Percentiles rank a stretch among this genome's conserved stretches.
These are phyloP conservation scores for Juglanconis juglandina DNA, from an alignment of 2,329 filamentous ascomycete species.

Conservation along the genomic window DNA sequence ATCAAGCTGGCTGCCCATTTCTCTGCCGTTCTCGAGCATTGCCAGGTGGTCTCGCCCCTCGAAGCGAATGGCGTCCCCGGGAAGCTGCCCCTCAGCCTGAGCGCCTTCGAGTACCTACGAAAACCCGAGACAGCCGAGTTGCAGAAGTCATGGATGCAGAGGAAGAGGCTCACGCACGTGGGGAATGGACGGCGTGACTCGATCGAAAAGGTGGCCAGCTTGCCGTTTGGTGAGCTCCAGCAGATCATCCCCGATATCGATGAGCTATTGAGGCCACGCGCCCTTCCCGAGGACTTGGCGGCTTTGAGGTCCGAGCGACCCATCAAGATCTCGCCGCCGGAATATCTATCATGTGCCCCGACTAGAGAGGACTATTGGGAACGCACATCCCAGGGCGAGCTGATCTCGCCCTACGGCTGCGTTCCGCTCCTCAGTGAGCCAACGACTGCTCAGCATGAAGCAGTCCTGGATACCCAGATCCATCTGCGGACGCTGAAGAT, in stretches of 20 bases:
- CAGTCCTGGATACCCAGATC: slow-evolving; percentile 29
- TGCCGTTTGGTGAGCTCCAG: slow-evolving; percentile 24
- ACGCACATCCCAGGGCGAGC: slow-evolving; percentile 25
- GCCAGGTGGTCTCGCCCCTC: slow-evolving; percentile 19
- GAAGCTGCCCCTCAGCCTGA: slow-evolving; percentile 23
- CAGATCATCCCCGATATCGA: slow-evolving; percentile 25
- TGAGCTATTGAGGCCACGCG: slow-evolving; percentile 19
- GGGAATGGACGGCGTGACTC: slow-evolving; percentile 9
- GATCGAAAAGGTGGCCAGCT: slow-evolving; percentile 18
- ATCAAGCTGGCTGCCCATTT: slow-evolving; percentile 35
- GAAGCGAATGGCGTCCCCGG: not conserved
- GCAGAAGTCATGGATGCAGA: slow-evolving; percentile 28
- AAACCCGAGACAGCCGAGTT: slow-evolving; percentile 30
- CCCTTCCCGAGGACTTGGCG: slow-evolving; percentile 19
- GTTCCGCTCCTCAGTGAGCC: slow-evolving; percentile 29
- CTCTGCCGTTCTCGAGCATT: slow-evolving; percentile 32
- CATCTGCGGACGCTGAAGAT: slow-evolving; percentile 31
- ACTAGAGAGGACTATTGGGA: slow-evolving; percentile 30
- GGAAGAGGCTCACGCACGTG: slow-evolving; percentile 22
- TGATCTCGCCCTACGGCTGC: slow-evolving; percentile 28
- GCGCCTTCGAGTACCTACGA: slow-evolving; percentile 35
- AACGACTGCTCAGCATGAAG: slow-evolving; percentile 26
- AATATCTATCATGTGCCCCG: slow-evolving; percentile 24
- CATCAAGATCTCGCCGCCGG: slow-evolving; percentile 19
- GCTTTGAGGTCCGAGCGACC: slow-evolving; percentile 19